Conservation (phyloP, 805 yeast genomes). For the Candida stauntonica region DNA sequence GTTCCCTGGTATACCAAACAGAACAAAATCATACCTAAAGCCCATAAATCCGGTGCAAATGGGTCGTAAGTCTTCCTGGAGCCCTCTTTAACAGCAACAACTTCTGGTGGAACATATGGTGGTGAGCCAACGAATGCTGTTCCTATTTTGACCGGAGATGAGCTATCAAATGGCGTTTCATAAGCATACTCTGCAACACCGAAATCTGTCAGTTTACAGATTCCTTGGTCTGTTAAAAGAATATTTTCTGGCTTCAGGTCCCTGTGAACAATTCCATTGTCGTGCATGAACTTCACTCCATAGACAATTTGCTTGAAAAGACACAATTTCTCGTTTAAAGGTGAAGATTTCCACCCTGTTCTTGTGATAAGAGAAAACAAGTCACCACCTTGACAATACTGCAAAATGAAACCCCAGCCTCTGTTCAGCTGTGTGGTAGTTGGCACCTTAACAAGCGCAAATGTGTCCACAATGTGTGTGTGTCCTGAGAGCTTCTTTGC, state of each 20-base stretch:
- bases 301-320: slow-evolving; percentile 62
- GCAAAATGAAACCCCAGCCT: slow-evolving; percentile 77
- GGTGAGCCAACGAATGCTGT: slow-evolving; percentile 69
- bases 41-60: slow-evolving; percentile 67
- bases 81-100: slow-evolving; percentile 44
- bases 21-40: slow-evolving; percentile 64
- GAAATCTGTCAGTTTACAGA: slow-evolving; percentile 68
- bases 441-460: slow-evolving; percentile 53
- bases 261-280: slow-evolving; percentile 62
- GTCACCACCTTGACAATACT: slow-evolving; percentile 59
- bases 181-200: slow-evolving; percentile 71
- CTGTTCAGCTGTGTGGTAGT: slow-evolving; percentile 49
- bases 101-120: slow-evolving; percentile 79
- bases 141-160: slow-evolving; percentile 33
- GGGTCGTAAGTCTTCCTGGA: slow-evolving; percentile 47
- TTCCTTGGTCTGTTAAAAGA: slow-evolving; percentile 52
- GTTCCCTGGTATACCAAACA: slow-evolving; percentile 52
- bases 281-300: slow-evolving; percentile 61
- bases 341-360: slow-evolving; percentile 55
- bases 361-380: slow-evolving; percentile 46
- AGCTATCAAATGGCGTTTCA: slow-evolving; percentile 45
- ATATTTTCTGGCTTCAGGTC: slow-evolving; percentile 77
- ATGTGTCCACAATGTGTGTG: slow-evolving; percentile 56
- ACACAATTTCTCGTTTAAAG: slow-evolving; percentile 53
- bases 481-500: slow-evolving; percentile 50